These are phyloP conservation scores for Myrica gale DNA, from an alignment of 306 rosid species.

Conservation along the genomic window DNA sequence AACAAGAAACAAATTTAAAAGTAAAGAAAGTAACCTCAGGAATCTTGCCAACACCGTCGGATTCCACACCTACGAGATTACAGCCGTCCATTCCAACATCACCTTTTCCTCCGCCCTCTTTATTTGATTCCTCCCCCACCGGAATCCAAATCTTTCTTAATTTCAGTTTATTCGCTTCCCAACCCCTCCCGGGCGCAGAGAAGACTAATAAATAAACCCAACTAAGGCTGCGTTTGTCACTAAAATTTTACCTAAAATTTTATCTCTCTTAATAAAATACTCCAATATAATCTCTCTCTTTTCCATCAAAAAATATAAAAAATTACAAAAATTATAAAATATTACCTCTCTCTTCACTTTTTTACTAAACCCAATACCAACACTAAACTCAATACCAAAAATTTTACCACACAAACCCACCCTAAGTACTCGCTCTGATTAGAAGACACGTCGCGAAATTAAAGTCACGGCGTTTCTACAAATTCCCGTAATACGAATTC, in stretches of 20 bases:
- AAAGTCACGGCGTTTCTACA: neutral
- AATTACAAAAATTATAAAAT: too few species aligned
- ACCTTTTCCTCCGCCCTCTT: neutral
- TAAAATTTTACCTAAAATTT: too few species aligned
- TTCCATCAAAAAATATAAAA: too few species aligned
- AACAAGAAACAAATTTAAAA: neutral
- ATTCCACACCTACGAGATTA: slow-evolving; percentile 3
- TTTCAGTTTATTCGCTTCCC: slow-evolving; percentile 2
- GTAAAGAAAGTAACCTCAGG: neutral
- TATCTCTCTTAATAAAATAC: too few species aligned
- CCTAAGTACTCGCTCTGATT: neutral
- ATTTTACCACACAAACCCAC: too few species aligned
- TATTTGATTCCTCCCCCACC: slow-evolving; percentile 1
- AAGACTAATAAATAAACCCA: too few species aligned
- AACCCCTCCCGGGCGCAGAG: neutral
- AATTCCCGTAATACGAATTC: neutral
- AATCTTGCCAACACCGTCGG: slow-evolving; percentile 11
- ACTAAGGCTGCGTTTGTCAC: too few species aligned
- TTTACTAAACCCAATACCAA: too few species aligned
- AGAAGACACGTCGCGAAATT: neutral
- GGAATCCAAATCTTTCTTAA: slow-evolving; percentile 34
- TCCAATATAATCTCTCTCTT: too few species aligned
- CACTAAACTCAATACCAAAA: too few species aligned
- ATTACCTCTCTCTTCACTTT: too few species aligned
- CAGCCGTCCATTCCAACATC: slow-evolving; percentile 16